These are phyloP conservation scores for Spathaspora sp. DNA, from an alignment of 1,139 yeast genomes.

Conservation along the genomic window DNA sequence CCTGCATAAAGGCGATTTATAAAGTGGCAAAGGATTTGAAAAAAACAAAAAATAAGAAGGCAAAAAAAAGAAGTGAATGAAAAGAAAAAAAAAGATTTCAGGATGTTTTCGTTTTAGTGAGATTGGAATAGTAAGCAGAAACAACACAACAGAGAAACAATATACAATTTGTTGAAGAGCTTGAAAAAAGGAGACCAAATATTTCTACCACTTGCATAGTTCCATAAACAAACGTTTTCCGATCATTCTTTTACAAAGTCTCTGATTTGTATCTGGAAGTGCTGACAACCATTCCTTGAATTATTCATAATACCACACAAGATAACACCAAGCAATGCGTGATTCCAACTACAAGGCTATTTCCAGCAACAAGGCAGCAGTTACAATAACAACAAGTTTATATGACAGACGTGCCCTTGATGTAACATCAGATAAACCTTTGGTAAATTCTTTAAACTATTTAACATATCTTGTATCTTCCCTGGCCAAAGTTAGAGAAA, in stretches of 20 bases:
- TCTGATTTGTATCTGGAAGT: not conserved
- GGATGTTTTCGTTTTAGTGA: not conserved
- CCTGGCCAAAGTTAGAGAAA: slow-evolving; percentile 86
- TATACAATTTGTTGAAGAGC: not conserved
- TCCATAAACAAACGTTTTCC: not conserved
- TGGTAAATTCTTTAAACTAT: slow-evolving; percentile 88
- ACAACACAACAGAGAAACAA: not conserved
- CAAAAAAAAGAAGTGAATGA: no score
- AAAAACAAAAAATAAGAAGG: no score
- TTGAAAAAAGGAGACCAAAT: not conserved
- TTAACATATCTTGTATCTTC: slow-evolving; percentile 84
- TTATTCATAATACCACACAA: not conserved
- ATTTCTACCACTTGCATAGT: not conserved
- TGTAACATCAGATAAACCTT: slow-evolving; percentile 84
- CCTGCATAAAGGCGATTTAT: not conserved
- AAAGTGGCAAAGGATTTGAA: slow-evolving; percentile 1
- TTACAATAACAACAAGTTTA: slow-evolving; percentile 81
- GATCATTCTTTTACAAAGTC: not conserved
- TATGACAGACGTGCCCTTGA: slow-evolving; percentile 93
- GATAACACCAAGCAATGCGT: slow-evolving; percentile 58
- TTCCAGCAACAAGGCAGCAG: slow-evolving; percentile 81
- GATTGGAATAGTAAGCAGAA: not conserved
- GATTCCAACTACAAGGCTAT: slow-evolving; percentile 85
- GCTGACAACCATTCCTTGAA: not conserved
- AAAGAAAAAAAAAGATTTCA: not conserved